Percentiles rank a stretch among this genome's conserved stretches.
Conservation (phyloP, 345 rosid genomes). For the Salix purpurea region DNA sequence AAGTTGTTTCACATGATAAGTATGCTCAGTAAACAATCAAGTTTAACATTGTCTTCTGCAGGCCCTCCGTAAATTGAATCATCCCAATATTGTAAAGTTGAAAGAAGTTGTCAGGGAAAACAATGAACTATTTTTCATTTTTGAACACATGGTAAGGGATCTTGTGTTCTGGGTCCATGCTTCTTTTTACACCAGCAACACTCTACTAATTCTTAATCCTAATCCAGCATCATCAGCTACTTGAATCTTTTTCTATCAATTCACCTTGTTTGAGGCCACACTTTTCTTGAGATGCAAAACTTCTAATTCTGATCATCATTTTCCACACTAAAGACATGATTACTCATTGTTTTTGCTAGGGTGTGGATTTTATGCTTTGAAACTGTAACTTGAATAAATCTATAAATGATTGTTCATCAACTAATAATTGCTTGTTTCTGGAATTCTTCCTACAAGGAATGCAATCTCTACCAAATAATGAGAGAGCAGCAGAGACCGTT, state of each 20-base stretch:
- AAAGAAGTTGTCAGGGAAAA: constrained; percentile 90
- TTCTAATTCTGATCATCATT: neutral
- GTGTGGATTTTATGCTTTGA: neutral
- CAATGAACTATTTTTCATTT: constrained; percentile 80
- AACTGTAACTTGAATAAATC: neutral
- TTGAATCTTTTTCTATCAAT: neutral
- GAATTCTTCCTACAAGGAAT: constrained; percentile 45
- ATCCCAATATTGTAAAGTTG: constrained; percentile 78
- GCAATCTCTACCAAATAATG: constrained; percentile 78
- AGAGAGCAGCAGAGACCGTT: constrained; percentile 61
- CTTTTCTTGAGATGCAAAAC: neutral
- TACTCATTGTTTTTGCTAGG: neutral
- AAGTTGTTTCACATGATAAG: neutral
- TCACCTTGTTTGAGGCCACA: neutral
- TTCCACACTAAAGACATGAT: neutral
- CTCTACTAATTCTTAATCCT: neutral
- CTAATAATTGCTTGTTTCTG: constrained; percentile 11
- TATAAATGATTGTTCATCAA: neutral
- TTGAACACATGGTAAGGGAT: constrained; percentile 81
- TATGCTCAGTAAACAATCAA: neutral
- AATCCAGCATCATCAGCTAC: neutral
- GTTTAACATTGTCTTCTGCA: constrained; percentile 33
- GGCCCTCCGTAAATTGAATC: constrained; percentile 87
- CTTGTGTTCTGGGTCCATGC: constrained; percentile 1
- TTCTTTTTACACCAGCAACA: neutral